Percentiles rank a stretch among this genome's conserved stretches.
Conservation (phyloP, 106 monocot species). For the Dactylorhiza incarnata region DNA sequence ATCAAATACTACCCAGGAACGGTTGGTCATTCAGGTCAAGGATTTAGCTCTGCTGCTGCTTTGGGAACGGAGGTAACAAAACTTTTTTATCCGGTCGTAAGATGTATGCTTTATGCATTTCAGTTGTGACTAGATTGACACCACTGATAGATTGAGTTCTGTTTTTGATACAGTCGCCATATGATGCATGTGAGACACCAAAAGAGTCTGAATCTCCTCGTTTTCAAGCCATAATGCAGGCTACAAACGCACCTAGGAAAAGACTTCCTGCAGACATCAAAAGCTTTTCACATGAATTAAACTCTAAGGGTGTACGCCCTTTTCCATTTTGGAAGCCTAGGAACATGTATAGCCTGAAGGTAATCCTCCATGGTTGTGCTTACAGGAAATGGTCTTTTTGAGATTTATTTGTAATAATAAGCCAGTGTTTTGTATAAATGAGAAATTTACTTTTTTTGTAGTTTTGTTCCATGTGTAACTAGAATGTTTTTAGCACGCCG, state of each 20-base stretch:
- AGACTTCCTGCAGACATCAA: conserved; percentile 74
- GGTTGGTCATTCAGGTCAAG: conserved; percentile 4
- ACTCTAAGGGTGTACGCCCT: conserved; percentile 92
- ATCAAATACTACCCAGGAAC: conserved; percentile 1
- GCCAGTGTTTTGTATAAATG: background rate
- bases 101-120: conserved; percentile 7
- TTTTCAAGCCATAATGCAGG: conserved; percentile 94
- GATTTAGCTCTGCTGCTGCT: conserved; percentile 25
- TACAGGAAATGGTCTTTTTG: background rate
- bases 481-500: background rate
- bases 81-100: background rate
- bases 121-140: conserved; percentile 11
- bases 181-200: conserved; percentile 78
- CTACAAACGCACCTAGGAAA: conserved; percentile 91
- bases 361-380: conserved; percentile 15
- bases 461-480: background rate
- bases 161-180: conserved; percentile 42
- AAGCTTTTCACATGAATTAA: conserved; percentile 93
- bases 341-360: conserved; percentile 73
- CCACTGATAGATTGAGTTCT: conserved; percentile 6
- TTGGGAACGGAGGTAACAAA: conserved; percentile 38
- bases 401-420: background rate
- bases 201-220: conserved; percentile 99
- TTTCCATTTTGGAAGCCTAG: conserved; percentile 92
- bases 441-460: background rate